Percentiles rank a stretch among this genome's conserved stretches.
phyloP scores from a whole-genome alignment of 805 yeast genomes.

The Clavispora vitiphila region DNA sequence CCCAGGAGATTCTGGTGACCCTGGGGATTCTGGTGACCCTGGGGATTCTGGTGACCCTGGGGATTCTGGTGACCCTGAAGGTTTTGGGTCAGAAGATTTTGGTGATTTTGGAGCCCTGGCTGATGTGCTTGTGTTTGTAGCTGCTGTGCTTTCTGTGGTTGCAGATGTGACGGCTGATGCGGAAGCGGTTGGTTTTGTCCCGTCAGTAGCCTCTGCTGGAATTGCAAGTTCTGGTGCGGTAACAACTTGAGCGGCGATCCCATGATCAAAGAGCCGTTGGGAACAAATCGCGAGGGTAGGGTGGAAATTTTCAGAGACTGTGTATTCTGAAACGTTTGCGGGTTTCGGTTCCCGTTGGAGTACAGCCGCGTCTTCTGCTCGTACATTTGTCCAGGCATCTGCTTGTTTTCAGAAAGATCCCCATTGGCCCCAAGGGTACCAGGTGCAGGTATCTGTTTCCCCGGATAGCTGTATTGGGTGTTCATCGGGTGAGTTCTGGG shows the following conservation, averaged over 20 bases:
- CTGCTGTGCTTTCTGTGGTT: neutral
- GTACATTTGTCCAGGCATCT: slow-evolving; percentile 7
- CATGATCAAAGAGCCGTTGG: slow-evolving; percentile 3
- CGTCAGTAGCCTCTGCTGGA: slow-evolving; percentile 1
- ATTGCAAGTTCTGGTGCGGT: slow-evolving; percentile 4
- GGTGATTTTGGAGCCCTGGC: neutral
- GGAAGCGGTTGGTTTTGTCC: slow-evolving; percentile 1
- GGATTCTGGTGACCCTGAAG: slow-evolving; percentile 2
- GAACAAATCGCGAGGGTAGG: slow-evolving; percentile 7
- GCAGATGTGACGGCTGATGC: neutral
- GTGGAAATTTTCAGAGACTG: slow-evolving; percentile 8
- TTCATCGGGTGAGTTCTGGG: slow-evolving; percentile 4
- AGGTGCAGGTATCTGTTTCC: neutral
- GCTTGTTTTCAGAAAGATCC: slow-evolving; percentile 3
- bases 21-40: slow-evolving; percentile 2
- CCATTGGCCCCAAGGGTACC: neutral
- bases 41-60: slow-evolving; percentile 4
- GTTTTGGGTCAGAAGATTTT: slow-evolving; percentile 3
- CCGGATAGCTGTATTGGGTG: slow-evolving; percentile 4
- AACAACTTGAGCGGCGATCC: slow-evolving; percentile 10
- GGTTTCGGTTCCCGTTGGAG: neutral
- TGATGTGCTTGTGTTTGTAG: neutral
- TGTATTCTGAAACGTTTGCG: slow-evolving; percentile 2
- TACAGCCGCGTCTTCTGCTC: slow-evolving; percentile 1
- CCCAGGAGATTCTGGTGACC: neutral